These are phyloP conservation scores for Myrica gale DNA, from an alignment of 306 rosid genomes.

Conservation along the genomic window DNA sequence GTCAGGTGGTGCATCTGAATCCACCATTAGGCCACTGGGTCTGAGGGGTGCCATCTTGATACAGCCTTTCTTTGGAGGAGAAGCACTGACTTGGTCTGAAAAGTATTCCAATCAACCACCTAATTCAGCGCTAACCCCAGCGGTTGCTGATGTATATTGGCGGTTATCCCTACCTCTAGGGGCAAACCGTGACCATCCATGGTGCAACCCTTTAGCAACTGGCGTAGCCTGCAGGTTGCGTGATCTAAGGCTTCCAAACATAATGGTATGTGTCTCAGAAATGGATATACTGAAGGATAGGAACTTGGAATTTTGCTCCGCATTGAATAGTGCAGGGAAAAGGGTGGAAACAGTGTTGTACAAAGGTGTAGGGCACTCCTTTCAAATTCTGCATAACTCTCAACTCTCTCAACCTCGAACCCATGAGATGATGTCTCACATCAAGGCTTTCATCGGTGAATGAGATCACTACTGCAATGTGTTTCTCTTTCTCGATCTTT, in stretches of 20 bases:
- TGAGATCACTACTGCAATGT: background rate
- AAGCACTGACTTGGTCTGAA: slow-evolving; percentile 60
- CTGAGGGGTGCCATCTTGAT: slow-evolving; percentile 65
- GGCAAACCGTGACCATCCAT: slow-evolving; percentile 64
- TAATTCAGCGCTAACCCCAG: slow-evolving; percentile 52
- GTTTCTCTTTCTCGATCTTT: background rate
- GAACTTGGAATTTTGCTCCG: slow-evolving; percentile 58
- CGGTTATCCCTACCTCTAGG: slow-evolving; percentile 68
- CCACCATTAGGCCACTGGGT: slow-evolving; percentile 34
- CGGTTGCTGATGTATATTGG: slow-evolving; percentile 71
- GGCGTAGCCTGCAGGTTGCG: slow-evolving; percentile 42
- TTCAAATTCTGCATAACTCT: slow-evolving; percentile 69
- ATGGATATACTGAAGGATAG: slow-evolving; percentile 70
- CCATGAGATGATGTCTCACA: slow-evolving; percentile 60
- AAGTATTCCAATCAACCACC: slow-evolving; percentile 46
- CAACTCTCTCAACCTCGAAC: slow-evolving; percentile 48
- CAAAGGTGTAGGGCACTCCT: slow-evolving; percentile 82
- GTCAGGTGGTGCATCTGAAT: slow-evolving; percentile 22
- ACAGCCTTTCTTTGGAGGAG: slow-evolving; percentile 93
- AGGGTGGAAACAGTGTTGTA: slow-evolving; percentile 50
- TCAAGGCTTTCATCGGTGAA: slow-evolving; percentile 45
- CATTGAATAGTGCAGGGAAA: slow-evolving; percentile 57
- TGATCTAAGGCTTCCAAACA: slow-evolving; percentile 43
- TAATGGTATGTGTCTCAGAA: slow-evolving; percentile 70
- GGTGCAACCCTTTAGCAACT: slow-evolving; percentile 63